These are phyloP conservation scores for Neoboletus brunneissimus DNA, from an alignment of 768 basidiomycete species.

Conservation along the genomic window DNA sequence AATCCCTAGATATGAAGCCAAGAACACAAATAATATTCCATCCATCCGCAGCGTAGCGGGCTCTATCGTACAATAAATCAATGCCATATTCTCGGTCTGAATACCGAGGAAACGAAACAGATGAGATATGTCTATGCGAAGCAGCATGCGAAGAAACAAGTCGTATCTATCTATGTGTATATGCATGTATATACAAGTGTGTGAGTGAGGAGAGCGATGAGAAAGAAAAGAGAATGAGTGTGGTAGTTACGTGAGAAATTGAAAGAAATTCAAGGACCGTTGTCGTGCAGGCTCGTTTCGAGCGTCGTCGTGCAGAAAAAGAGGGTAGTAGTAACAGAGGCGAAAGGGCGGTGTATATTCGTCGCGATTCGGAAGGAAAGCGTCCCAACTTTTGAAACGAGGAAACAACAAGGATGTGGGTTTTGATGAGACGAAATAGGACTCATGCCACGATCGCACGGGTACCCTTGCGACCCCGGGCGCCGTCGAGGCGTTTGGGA, in stretches of 20 bases:
- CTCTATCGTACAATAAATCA: slow-evolving; percentile 38
- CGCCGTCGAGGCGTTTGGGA: slow-evolving; percentile 16
- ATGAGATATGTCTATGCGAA: slow-evolving; percentile 29
- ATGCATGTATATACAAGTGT: slow-evolving; percentile 37
- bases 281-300: slow-evolving; percentile 19
- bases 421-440: not conserved
- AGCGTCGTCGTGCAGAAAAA: slow-evolving; percentile 16
- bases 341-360: slow-evolving; percentile 12
- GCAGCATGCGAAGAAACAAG: slow-evolving; percentile 22
- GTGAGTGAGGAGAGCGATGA: slow-evolving; percentile 24
- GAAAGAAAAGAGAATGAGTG: slow-evolving; percentile 24
- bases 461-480: slow-evolving; percentile 16
- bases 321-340: not conserved
- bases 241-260: slow-evolving; percentile 17
- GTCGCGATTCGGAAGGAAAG: slow-evolving; percentile 18
- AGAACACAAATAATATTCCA: slow-evolving; percentile 33
- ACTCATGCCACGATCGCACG: slow-evolving; percentile 16
- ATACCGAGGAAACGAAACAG: slow-evolving; percentile 9
- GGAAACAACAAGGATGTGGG: slow-evolving; percentile 1
- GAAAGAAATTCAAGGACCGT: slow-evolving; percentile 19
- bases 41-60: slow-evolving; percentile 24
- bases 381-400: slow-evolving; percentile 19
- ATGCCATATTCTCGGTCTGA: slow-evolving; percentile 30
- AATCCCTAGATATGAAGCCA: slow-evolving; percentile 12
- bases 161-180: slow-evolving; percentile 37